Percentiles rank a stretch among this genome's conserved stretches.
Conservation (phyloP, 352 stramenopile genomes). For the Phytopythium ostracodes region DNA sequence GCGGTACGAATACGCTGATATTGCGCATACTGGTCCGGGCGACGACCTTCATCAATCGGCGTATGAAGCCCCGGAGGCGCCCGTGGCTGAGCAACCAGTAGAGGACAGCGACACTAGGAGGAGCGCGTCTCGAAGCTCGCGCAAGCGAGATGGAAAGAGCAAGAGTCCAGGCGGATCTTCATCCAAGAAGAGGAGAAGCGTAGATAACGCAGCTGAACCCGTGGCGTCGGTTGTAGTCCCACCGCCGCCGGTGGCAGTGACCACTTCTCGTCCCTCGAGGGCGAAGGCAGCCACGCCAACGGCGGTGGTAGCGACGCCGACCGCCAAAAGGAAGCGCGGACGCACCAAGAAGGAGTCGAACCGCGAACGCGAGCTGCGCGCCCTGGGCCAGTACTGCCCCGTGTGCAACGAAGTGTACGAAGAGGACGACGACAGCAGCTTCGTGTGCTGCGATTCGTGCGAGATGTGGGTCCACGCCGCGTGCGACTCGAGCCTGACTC, state of each 20-base stretch:
- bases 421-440: slow-evolving; percentile 79
- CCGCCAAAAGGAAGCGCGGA: slow-evolving; percentile 33
- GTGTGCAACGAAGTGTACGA: slow-evolving; percentile 86
- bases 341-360: slow-evolving; percentile 61
- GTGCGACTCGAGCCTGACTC: slow-evolving; percentile 64
- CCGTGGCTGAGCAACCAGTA: slow-evolving; percentile 4
- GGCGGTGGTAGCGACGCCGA: slow-evolving; percentile 12
- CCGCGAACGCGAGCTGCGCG: slow-evolving; percentile 74
- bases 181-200: slow-evolving; percentile 29
- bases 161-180: slow-evolving; percentile 18
- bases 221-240: background rate
- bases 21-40: background rate
- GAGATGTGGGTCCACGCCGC: slow-evolving; percentile 84
- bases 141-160: background rate
- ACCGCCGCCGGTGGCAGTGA: background rate
- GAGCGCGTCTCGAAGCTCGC: background rate
- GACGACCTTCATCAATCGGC: background rate
- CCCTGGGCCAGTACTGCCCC: slow-evolving; percentile 79
- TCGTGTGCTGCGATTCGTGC: slow-evolving; percentile 87
- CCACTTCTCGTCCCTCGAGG: slow-evolving; percentile 15
- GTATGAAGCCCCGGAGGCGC: background rate
- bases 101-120: background rate
- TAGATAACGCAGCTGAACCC: background rate
- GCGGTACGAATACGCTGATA: slow-evolving; percentile 33
- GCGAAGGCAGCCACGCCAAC: slow-evolving; percentile 6